phyloP scores from a whole-genome alignment of 805 yeast genomes.

The Spathaspora boniae region DNA sequence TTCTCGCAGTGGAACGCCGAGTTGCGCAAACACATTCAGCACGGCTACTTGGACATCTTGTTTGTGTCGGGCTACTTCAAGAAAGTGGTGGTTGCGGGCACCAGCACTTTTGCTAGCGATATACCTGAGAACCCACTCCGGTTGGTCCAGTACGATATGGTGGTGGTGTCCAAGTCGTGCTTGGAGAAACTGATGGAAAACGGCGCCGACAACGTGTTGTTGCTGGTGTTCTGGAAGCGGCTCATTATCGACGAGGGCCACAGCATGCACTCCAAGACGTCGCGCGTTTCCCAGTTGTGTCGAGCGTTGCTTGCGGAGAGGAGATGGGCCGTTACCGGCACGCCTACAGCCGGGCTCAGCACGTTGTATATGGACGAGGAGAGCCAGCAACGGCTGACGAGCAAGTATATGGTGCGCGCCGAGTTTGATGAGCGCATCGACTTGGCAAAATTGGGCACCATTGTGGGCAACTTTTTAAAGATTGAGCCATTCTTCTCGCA shows the following conservation, averaged over 20 bases:
- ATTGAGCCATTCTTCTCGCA: slow-evolving; percentile 56
- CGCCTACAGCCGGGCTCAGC: slow-evolving; percentile 71
- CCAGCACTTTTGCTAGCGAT: slow-evolving; percentile 16
- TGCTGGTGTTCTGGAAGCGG: slow-evolving; percentile 59
- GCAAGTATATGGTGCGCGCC: slow-evolving; percentile 45
- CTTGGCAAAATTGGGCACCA: slow-evolving; percentile 47
- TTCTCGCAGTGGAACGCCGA: slow-evolving; percentile 65
- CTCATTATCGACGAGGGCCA: slow-evolving; percentile 77
- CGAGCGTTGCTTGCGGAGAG: slow-evolving; percentile 52
- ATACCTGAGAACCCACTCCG: slow-evolving; percentile 24
- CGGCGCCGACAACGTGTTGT: slow-evolving; percentile 30
- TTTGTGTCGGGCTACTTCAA: slow-evolving; percentile 32
- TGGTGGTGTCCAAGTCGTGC: slow-evolving; percentile 41
- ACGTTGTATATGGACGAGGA: slow-evolving; percentile 47
- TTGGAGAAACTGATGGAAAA: slow-evolving; percentile 1
- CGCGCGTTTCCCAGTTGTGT: slow-evolving; percentile 50
- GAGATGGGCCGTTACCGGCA: slow-evolving; percentile 73
- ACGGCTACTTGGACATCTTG: slow-evolving; percentile 31
- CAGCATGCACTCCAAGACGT: slow-evolving; percentile 50
- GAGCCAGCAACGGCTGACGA: slow-evolving; percentile 14
- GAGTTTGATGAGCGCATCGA: slow-evolving; percentile 53
- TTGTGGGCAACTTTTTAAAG: slow-evolving; percentile 51
- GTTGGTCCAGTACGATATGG: slow-evolving; percentile 47
- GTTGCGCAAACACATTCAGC: slow-evolving; percentile 50
- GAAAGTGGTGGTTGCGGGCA: slow-evolving; percentile 11